phyloP scores from a whole-genome alignment of 148 eudicot species.

The Selenicereus undatus region DNA sequence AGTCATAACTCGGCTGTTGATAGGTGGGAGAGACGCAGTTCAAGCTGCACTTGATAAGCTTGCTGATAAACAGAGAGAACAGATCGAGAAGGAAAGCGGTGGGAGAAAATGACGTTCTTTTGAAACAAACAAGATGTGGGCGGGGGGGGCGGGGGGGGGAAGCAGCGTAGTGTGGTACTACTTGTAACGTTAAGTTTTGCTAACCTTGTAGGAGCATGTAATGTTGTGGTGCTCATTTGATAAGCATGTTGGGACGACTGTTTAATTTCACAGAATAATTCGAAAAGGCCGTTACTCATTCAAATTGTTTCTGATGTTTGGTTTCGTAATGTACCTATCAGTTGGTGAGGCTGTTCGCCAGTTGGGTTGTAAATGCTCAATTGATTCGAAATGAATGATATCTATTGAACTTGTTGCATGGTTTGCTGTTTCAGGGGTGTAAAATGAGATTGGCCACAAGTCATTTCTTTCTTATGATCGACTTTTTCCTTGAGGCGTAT shows the following conservation, averaged over 20 bases:
- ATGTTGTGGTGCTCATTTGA: not conserved
- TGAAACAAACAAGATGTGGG: not conserved
- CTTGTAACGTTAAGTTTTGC: not conserved
- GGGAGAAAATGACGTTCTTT: conserved; percentile 13
- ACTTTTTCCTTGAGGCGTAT: too few species aligned
- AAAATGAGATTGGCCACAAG: too few species aligned
- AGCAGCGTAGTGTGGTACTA: not conserved
- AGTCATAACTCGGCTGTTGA: conserved; percentile 58
- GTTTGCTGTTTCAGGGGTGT: not conserved
- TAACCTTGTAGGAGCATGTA: not conserved
- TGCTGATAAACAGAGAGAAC: conserved; percentile 62
- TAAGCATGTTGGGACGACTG: not conserved
- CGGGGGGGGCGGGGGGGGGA: too few species aligned
- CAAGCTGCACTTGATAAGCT: conserved; percentile 66
- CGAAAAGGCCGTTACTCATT: not conserved
- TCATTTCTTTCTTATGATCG: too few species aligned
- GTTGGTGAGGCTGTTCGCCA: not conserved
- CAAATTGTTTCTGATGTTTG: not conserved
- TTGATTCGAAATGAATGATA: not conserved
- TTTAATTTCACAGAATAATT: not conserved
- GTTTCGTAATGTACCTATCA: not conserved
- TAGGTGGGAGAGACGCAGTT: conserved; percentile 75
- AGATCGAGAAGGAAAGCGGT: conserved; percentile 53
- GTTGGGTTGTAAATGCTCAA: not conserved
- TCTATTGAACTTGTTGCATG: not conserved